phyloP scores from a whole-genome alignment of 163 green algal genomes.

The Prototheca wickerhamii region DNA sequence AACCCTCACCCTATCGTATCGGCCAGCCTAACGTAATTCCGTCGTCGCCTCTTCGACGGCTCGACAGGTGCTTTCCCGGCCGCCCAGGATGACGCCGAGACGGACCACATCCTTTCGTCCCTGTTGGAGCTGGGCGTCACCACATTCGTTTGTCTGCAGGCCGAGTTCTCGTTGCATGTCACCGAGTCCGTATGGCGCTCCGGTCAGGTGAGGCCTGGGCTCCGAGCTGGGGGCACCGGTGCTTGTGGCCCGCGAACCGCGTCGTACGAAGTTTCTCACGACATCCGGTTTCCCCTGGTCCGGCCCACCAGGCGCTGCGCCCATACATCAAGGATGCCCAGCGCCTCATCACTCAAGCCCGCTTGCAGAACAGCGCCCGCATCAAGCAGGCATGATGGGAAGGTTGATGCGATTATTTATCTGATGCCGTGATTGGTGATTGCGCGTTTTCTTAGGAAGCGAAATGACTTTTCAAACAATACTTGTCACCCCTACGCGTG shows the following conservation, averaged over 20 bases:
- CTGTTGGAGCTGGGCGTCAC: conserved; percentile 67
- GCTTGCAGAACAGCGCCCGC: conserved; percentile 4
- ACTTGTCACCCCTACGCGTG: too few relatives aligned
- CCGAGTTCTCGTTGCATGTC: conserved; percentile 62
- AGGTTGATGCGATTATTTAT: too few relatives aligned
- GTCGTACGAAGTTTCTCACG: too few relatives aligned
- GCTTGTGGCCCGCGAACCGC: too few relatives aligned
- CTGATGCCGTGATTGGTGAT: background rate
- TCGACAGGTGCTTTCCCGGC: conserved; percentile 55
- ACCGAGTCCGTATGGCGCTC: conserved; percentile 54
- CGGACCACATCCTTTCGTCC: conserved; percentile 51
- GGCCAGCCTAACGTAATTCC: background rate
- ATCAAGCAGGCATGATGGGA: conserved; percentile 17
- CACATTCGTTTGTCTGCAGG: conserved; percentile 74
- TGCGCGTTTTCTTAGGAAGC: background rate
- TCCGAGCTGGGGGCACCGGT: too few relatives aligned
- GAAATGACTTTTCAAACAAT: background rate
- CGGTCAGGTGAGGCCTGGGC: conserved; percentile 9
- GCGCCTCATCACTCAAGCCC: conserved; percentile 21
- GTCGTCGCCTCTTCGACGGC: too few relatives aligned
- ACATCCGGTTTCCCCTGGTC: too few relatives aligned
- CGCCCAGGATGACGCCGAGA: conserved; percentile 63
- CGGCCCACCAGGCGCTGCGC: conserved; percentile 51
- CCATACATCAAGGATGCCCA: conserved; percentile 72
- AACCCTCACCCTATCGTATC: background rate